Conservation (phyloP, 2,329 filamentous ascomycete genomes). For the Colletotrichum plurivorum region DNA sequence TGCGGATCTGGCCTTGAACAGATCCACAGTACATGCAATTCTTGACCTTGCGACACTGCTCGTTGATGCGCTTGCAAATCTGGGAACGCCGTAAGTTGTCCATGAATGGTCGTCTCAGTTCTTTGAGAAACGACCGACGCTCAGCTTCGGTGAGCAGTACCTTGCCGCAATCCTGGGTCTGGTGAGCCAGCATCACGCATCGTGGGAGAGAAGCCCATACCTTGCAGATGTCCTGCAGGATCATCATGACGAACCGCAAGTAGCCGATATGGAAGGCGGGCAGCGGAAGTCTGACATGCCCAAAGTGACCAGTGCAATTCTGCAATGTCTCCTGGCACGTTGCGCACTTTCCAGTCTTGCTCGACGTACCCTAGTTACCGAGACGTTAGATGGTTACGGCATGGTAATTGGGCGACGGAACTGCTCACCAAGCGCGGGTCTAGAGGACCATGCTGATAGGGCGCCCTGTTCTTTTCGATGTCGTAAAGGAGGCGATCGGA, state of each 20-base stretch:
- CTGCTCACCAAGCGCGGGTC: conserved; percentile 79
- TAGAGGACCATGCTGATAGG: conserved; percentile 87
- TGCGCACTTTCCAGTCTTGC: conserved; percentile 82
- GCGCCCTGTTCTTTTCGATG: conserved; percentile 81
- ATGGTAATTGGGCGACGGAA: not conserved
- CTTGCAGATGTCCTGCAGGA: conserved; percentile 97
- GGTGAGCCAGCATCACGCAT: not conserved
- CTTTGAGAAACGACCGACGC: conserved; percentile 81
- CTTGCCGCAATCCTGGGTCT: conserved; percentile 78
- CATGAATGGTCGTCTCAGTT: conserved; percentile 83
- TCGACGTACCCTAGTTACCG: conserved; percentile 79
- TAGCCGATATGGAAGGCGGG: conserved; percentile 98
- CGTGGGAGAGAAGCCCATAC: conserved; percentile 47
- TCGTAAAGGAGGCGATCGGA: conserved; percentile 97
- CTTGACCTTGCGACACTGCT: conserved; percentile 90
- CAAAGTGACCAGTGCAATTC: conserved; percentile 95
- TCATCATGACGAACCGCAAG: conserved; percentile 91
- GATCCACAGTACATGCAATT: conserved; percentile 84
- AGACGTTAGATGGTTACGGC: not conserved
- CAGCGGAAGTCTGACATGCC: conserved; percentile 89
- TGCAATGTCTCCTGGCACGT: conserved; percentile 88
- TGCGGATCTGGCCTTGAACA: conserved; percentile 92
- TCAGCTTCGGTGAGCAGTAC: conserved; percentile 88
- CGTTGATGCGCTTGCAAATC: conserved; percentile 89
- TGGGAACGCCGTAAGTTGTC: conserved; percentile 89